Base-by-base conservation (phyloP, 1,139 yeast species). In the Candida freyschussii region DNA sequence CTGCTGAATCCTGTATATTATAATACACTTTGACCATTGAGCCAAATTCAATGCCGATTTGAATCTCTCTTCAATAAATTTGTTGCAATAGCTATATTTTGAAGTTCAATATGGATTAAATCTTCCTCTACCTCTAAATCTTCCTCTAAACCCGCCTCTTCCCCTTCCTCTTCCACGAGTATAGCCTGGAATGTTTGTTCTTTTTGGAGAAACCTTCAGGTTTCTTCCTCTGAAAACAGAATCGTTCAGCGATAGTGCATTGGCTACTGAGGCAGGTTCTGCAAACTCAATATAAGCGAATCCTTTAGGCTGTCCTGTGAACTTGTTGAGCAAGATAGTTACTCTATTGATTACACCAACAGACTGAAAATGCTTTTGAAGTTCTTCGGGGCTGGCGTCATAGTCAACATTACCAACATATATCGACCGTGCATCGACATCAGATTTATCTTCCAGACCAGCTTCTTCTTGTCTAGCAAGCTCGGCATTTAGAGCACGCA, bases 401-500 rank as follows among this genome's bases (percentile, higher is more conserved):
- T 79, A 80, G 50, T 85, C 94, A 16, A 89, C 93, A 52, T 86
- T 86, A 13, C 96, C 95, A 14, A 89, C 85, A 56, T 82, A 89
- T 17, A 89, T 70, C 2, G 95, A 82, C 39, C 93, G 71, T 4
- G 85, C 70, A 56, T 89, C 97, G 17, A 76, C 64, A 34, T 73
- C 79, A 36, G 69, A 72, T 43, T 68, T 69, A 42, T 68, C 69
- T 34, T 73, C 78, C 26, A 51, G 52, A 27, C 60, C 53, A 26
- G 56, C 67, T 19, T 64, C 63, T 21, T 62, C 61, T 34, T 67
- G 75, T 29, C 59, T 60, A 22, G 66, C 68, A 13, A 71, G 55
- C 31, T 69, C 71, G 21, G 65, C 65, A 40, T 75, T 78, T 56
- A 75, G 57, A 42, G 68, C 73, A 32, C 74, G 64, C 21, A 75